These are phyloP conservation scores for Tolypocladium ovalisporum DNA, from an alignment of 2,329 filamentous ascomycete genomes.

Conservation along the genomic window DNA sequence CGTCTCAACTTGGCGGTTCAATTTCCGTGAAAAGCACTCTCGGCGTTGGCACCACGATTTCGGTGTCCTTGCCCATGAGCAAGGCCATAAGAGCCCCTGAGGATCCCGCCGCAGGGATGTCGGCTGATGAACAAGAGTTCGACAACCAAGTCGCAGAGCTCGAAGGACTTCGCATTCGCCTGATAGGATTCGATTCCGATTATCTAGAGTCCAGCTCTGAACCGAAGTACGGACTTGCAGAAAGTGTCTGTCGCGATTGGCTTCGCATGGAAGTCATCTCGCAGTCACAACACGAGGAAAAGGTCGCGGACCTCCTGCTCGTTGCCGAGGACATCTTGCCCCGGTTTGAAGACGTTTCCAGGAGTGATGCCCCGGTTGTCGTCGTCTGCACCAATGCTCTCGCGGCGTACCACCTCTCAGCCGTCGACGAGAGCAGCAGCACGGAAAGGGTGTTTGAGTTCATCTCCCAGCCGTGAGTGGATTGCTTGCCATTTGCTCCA, in stretches of 20 bases:
- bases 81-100: background rate
- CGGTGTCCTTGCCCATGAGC: conserved; percentile 19
- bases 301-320: conserved; percentile 15
- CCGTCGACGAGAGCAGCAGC: conserved; percentile 4
- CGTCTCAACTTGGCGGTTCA: conserved; percentile 44
- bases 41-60: conserved; percentile 24
- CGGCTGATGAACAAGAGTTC: conserved; percentile 15
- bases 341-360: background rate
- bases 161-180: conserved; percentile 17
- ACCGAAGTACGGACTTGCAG: background rate
- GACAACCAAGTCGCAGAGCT: conserved; percentile 16
- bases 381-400: conserved; percentile 21
- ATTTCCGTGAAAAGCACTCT: conserved; percentile 43
- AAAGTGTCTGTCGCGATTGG: conserved; percentile 20
- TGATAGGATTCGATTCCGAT: conserved; percentile 9
- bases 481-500: background rate
- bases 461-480: conserved; percentile 25
- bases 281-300: background rate
- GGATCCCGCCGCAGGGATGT: background rate
- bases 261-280: conserved; percentile 18
- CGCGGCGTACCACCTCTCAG: conserved; percentile 14
- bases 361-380: conserved; percentile 5
- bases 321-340: conserved; percentile 6
- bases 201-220: conserved; percentile 3
- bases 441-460: conserved; percentile 21